phyloP scores from a whole-genome alignment of 208 protist species.

The Leptomonas seymouri region DNA sequence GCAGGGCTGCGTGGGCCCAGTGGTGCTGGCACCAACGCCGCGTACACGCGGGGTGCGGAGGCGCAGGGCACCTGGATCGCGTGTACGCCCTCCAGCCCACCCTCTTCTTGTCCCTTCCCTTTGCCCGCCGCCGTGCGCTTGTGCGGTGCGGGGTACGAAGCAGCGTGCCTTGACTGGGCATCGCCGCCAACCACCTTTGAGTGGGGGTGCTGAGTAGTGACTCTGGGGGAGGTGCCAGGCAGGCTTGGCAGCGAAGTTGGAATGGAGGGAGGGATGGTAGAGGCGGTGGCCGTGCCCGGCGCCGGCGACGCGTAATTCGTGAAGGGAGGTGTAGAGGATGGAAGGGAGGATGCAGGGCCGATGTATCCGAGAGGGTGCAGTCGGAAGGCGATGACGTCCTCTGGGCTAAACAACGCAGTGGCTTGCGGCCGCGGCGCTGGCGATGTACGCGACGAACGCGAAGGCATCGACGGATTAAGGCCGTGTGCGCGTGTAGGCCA shows the following conservation, averaged over 20 bases:
- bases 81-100: neutral
- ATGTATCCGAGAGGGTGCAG: conserved; percentile 16
- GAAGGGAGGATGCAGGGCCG: neutral
- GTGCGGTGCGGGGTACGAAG: conserved; percentile 10
- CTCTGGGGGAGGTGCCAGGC: neutral
- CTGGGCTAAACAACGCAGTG: conserved; percentile 1
- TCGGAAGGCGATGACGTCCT: conserved; percentile 16
- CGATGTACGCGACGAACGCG: conserved; percentile 2
- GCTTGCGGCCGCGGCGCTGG: neutral
- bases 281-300: neutral
- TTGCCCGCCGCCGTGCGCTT: neutral
- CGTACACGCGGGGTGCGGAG: conserved; percentile 20
- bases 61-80: conserved; percentile 9
- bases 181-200: neutral
- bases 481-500: neutral
- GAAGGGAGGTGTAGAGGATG: neutral
- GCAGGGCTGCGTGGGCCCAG: neutral
- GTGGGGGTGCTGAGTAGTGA: neutral
- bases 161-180: neutral
- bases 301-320: neutral
- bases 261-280: neutral
- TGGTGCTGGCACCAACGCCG: conserved; percentile 8
- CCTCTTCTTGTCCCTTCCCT: neutral
- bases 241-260: neutral
- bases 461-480: conserved; percentile 1